Evolutionary conservation across 2,329 filamentous ascomycete genomes (phyloP), one percentile per base, ranked within the genome.

Genomic region (Verticillium nonalfalfae): DNA sequence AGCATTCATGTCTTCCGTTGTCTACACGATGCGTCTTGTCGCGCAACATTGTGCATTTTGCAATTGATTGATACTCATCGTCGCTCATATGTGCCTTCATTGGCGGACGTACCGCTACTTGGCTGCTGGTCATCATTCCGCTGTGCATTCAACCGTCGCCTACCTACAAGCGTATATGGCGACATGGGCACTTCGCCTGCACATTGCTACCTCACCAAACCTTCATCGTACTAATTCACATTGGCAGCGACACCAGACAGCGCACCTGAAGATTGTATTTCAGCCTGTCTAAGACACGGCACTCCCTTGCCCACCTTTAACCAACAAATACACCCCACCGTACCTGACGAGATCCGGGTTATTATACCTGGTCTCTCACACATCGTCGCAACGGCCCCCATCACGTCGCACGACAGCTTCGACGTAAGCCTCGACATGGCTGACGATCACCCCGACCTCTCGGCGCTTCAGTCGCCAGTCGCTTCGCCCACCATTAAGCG

Each of bases 391-490:
- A 50, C 45, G 45, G 45, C 45, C 45, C 45, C 45, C n/a, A 50
- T 50, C n/a, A 50, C n/a, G 15, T 50, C 45, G n/a, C 45, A 50
- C 45, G 45, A 50, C 18, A 21, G 18, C 13, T 50, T 50, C 21
- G 45, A 50, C 45, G 45, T 50, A n/a, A 50, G 45, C 45, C 26
- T 56, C 26, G 54, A 33, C 58, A 84, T 84, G 81, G 76, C 81
- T 62, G 79, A 84, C 52, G 80, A 84, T 58, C 81, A 83, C 60
- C 73, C 78, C 59, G 81, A 82, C 61, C 75, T 82, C 60, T 74
- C 76, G 55, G 71, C 73, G 66, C 63, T 76, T 68, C 61, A 61
- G 21, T 45, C 58, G 26, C 35, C 58, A 11, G 54, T 33, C 11
- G 54, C 54, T 56, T 76, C 78, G 60, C 81, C 82, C 11, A 74